These are phyloP conservation scores for Eremothecium sinecaudum DNA, from an alignment of 1,139 yeast genomes.

Conservation along the genomic window DNA sequence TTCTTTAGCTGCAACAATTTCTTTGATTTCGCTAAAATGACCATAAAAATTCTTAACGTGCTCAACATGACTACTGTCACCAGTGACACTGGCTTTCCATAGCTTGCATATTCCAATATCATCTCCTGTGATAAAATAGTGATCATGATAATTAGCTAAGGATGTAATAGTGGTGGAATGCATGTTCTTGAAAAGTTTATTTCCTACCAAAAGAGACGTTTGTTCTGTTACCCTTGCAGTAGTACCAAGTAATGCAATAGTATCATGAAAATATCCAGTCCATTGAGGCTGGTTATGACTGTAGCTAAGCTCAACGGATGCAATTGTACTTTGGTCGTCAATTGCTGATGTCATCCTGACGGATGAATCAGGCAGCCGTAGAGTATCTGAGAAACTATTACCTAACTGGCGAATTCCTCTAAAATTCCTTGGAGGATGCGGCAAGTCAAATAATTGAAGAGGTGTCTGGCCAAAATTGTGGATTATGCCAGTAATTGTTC, in stretches of 20 bases:
- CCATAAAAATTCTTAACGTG: slow-evolving; percentile 36
- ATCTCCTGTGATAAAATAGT: slow-evolving; percentile 43
- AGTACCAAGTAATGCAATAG: background rate
- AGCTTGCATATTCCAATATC: slow-evolving; percentile 47
- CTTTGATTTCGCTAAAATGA: slow-evolving; percentile 38
- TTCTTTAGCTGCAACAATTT: slow-evolving; percentile 40
- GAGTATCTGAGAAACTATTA: slow-evolving; percentile 8
- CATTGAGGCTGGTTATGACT: too few species aligned
- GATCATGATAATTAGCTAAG: slow-evolving; percentile 19
- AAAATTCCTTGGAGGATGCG: slow-evolving; percentile 48
- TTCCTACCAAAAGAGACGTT: slow-evolving; percentile 23
- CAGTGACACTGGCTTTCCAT: slow-evolving; percentile 36
- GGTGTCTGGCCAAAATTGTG: slow-evolving; percentile 92
- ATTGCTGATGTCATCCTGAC: background rate
- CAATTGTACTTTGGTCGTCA: background rate
- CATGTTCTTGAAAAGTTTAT: slow-evolving; percentile 16
- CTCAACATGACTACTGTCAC: slow-evolving; percentile 7
- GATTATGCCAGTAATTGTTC: slow-evolving; percentile 71
- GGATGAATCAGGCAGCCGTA: slow-evolving; percentile 3
- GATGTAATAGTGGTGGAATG: slow-evolving; percentile 23
- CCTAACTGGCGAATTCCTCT: slow-evolving; percentile 5
- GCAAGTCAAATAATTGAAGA: slow-evolving; percentile 49
- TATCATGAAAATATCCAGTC: background rate
- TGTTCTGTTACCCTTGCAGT: slow-evolving; percentile 12
- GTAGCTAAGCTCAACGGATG: background rate